These are phyloP conservation scores for Ceratobasidium theobromae DNA, from an alignment of 1,284 basidiomycete genomes.

Conservation along the genomic window DNA sequence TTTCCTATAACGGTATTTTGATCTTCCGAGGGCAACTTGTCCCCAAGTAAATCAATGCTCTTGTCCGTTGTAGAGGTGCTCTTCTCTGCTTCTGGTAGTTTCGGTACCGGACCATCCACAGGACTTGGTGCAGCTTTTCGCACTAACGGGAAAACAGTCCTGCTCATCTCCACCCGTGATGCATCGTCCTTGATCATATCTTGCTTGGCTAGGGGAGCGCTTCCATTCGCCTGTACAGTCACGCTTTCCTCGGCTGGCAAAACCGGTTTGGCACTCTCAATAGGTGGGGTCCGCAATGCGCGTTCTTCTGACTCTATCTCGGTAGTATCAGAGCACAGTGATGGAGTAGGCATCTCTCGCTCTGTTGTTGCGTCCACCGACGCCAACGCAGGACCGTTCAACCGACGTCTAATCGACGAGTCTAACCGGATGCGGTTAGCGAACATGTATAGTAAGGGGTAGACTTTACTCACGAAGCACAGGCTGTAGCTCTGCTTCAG, in stretches of 20 bases:
- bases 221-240: too few species aligned
- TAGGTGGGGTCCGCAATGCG: conserved; percentile 11
- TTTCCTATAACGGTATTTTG: background rate
- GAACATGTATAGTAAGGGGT: background rate
- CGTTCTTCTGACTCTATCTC: conserved; percentile 9
- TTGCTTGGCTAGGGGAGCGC: too few species aligned
- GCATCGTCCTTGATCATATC: background rate
- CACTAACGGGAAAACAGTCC: background rate
- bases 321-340: conserved; percentile 18
- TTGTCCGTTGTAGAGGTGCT: background rate
- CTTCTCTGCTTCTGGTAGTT: background rate
- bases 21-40: background rate
- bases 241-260: background rate
- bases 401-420: background rate
- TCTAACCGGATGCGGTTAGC: background rate
- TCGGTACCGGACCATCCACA: background rate
- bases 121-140: background rate
- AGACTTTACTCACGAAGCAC: background rate
- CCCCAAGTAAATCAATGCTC: background rate
- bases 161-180: background rate
- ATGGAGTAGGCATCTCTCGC: conserved; percentile 7
- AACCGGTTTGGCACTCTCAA: background rate
- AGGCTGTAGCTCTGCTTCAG: background rate
- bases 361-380: background rate
- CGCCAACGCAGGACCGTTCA: background rate